Percentiles rank a stretch among this genome's conserved stretches.
Evolutionary conservation across 176 grass and related monocot species (phyloP).

Genomic region (Phoenix roebelenii): DNA sequence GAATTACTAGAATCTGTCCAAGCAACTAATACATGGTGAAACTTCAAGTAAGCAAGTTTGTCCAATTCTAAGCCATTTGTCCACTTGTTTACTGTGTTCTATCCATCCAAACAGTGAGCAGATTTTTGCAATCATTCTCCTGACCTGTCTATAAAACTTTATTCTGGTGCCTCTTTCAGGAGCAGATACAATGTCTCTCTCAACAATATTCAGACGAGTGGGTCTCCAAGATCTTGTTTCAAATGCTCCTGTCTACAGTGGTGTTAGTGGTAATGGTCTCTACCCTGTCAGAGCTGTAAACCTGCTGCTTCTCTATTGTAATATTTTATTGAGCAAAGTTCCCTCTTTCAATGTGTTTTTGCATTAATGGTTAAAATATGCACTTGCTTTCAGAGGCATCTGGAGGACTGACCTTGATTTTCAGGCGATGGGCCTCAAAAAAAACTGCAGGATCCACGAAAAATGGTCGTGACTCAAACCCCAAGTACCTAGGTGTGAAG

Average conservation of each 20-base stretch:
- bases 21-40: too few relatives aligned
- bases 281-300: neutral
- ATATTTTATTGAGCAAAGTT: too few relatives aligned
- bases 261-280: conserved; percentile 30
- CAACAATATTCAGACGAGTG: conserved; percentile 51
- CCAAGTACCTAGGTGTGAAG: conserved; percentile 84
- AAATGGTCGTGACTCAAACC: conserved; percentile 79
- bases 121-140: too few relatives aligned
- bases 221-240: conserved; percentile 62
- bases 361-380: neutral
- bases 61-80: too few relatives aligned
- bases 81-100: too few relatives aligned
- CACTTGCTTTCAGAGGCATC: conserved; percentile 40
- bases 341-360: neutral
- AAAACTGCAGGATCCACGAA: conserved; percentile 69
- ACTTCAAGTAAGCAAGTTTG: too few relatives aligned
- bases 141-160: too few relatives aligned
- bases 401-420: conserved; percentile 54
- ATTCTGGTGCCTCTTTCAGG: neutral
- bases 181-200: conserved; percentile 32
- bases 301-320: too few relatives aligned
- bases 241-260: conserved; percentile 45
- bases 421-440: conserved; percentile 84
- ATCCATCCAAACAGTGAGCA: too few relatives aligned
- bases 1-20: too few relatives aligned